Evolutionary conservation across 2,329 filamentous ascomycete genomes (phyloP), one percentile per base, ranked within the genome.

Genomic region (Proliferodiscus dingleyae): DNA sequence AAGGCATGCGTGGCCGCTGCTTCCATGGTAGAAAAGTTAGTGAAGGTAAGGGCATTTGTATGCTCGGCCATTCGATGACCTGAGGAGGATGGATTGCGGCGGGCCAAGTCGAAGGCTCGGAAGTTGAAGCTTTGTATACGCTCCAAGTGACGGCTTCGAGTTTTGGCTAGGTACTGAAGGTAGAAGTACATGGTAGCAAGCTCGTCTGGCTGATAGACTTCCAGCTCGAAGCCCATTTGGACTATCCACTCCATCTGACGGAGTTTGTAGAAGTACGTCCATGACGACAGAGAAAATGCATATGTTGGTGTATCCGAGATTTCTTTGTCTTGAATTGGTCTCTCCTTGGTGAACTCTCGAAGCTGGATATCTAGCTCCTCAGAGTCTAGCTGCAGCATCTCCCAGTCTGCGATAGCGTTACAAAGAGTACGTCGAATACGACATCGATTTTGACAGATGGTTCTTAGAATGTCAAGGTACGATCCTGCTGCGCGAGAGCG

Each of bases 211-310:
- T 91, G 82, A 65, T 97, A 97, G 8, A 95, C 79, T 34, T 91
- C 84, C 10, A 96, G 81, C 66, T 98, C 93, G 64, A 98, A 97
- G 10, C 94, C 93, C 24, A 96, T 80, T 61, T 96, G 87, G 13
- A 96, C 75, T 37, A 94, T 84, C 72, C 83, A 85, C 62, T 91
- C 85, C 75, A 96, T 88, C 59, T 91, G 80, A 23, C 78, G 80
- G n/a, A 96, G 74, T 65, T 96, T 97, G 66, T 95, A 87, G 49
- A 90, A 78, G 58, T 91, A 94, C 0, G 83, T 80, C 93, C 93
- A 98, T 3, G 86, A 89, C 1, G 87, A 89, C 1, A 97, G 73
- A 0, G 89, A 83, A 42, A 87, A 84, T 0, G 83, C 75, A 61
- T 79, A 83, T 1, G 79, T 74, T 32, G 75, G 70, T 36, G 83